Evolutionary conservation across 768 basidiomycete genomes (phyloP), one percentile per base, ranked within the genome.

Genomic region (Auricularia cornea): DNA sequence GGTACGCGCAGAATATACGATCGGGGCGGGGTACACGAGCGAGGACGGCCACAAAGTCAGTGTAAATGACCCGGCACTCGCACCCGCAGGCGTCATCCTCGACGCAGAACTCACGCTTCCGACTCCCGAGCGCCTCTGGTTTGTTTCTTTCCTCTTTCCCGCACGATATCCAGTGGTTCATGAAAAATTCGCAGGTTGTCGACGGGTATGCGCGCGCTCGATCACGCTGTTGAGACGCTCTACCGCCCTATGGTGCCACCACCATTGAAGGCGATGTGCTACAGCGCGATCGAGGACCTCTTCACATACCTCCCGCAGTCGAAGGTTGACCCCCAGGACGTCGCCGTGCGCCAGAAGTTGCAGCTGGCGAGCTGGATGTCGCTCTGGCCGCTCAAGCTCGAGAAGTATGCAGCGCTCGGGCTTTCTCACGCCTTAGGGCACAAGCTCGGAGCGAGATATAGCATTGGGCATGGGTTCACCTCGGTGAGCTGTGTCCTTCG

Each of bases 311-410:
- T 93, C 14, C 87, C 88, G 0, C 71, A 75, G 61, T 85, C 84
- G 29, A 89, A 86, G 70, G 82, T 78, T 16, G 73, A 87, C 64
- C 84, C 87, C 0, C 68, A 73, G 30, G 77, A 83, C 64, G 65
- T 91, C 38, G 80, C 78, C n/a, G 72, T 77, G 60, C 83, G 90
- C 18, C 87, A 90, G 68, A 85, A 81, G 70, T 77, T 90, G 16
- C 83, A 89, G 70, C 62, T 91, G 48, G 90, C 89, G 2, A 82
- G 88, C 1, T 91, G 88, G 90, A 89, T 89, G 87, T 89, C 86
- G 66, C 67, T 89, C 12, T 90, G 87, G 88, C 88, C 89, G 0
- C 72, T 79, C 51, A 84, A 81, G 68, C 63, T 78, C 10, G 83
- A 84, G 68, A 79, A 76, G 67, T 84, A 85, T 68, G 78, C 84